These are phyloP conservation scores for Suhomyces terraborum DNA, from an alignment of 1,139 yeast genomes.

Conservation along the genomic window DNA sequence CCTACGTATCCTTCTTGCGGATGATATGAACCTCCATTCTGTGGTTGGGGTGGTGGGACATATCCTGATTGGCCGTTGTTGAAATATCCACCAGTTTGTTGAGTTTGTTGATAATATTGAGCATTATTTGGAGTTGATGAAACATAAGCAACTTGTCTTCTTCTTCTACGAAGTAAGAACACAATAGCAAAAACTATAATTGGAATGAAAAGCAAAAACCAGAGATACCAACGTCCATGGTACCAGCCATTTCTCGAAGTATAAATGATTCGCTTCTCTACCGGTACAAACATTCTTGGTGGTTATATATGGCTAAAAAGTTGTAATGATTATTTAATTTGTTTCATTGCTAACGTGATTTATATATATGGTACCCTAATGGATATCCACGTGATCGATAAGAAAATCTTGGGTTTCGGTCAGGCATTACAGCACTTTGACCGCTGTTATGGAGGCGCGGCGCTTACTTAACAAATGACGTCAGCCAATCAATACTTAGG, in stretches of 20 bases:
- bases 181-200: slow-evolving; percentile 13
- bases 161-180: slow-evolving; percentile 16
- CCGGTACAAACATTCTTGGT: slow-evolving; percentile 14
- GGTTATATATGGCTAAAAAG: not conserved
- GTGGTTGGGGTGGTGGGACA: slow-evolving; percentile 14
- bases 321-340: slow-evolving; percentile 9
- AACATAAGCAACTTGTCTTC: slow-evolving; percentile 11
- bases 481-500: not conserved
- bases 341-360: not conserved
- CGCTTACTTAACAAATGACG: slow-evolving; percentile 1
- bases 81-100: slow-evolving; percentile 19
- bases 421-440: not conserved
- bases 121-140: slow-evolving; percentile 11
- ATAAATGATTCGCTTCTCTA: slow-evolving; percentile 14
- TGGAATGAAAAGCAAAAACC: slow-evolving; percentile 19
- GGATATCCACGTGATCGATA: slow-evolving; percentile 2
- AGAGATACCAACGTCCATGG: slow-evolving; percentile 18
- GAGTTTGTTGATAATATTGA: slow-evolving; percentile 21
- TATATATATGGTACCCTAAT: not conserved
- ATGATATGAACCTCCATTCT: slow-evolving; percentile 1
- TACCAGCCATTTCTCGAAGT: slow-evolving; percentile 13
- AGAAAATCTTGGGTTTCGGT: slow-evolving; percentile 1
- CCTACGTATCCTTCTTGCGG: not conserved
- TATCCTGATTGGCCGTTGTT: slow-evolving; percentile 9
- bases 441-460: not conserved